These are phyloP conservation scores for Rhamnella rubrinervis DNA, from an alignment of 331 rosid species.

Conservation along the genomic window DNA sequence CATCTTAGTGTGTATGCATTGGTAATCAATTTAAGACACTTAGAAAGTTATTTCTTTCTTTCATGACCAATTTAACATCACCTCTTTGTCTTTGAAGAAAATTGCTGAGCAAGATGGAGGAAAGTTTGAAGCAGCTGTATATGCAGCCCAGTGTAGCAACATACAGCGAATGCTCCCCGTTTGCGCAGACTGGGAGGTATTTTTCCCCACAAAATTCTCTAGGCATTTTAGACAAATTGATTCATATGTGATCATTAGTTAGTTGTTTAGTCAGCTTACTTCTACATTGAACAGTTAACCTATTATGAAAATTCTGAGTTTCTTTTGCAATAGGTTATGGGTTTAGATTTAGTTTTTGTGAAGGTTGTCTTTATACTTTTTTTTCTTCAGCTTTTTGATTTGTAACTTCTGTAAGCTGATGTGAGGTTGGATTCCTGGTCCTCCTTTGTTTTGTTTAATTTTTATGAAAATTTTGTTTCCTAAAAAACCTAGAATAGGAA, in stretches of 20 bases:
- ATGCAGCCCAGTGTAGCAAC: conserved; percentile 90
- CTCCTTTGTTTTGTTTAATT: too few species aligned
- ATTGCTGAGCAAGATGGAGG: conserved; percentile 85
- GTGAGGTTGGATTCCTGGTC: too few species aligned
- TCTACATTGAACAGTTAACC: too few species aligned
- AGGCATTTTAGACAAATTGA: not conserved
- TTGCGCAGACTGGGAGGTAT: conserved; percentile 97
- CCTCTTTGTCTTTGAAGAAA: conserved; percentile 54
- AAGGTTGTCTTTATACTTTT: too few species aligned
- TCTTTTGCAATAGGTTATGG: too few species aligned
- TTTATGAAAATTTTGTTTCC: too few species aligned
- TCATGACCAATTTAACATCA: conserved; percentile 11
- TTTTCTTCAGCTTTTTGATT: too few species aligned
- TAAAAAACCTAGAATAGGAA: too few species aligned
- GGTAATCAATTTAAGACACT: not conserved
- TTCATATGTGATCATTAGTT: too few species aligned
- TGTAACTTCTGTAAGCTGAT: too few species aligned
- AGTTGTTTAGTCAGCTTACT: not conserved
- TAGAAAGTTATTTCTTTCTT: not conserved
- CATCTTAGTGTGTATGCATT: not conserved
- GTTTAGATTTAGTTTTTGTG: too few species aligned
- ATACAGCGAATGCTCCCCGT: conserved; percentile 85
- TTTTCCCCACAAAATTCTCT: conserved; percentile 9
- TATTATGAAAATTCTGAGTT: too few species aligned
- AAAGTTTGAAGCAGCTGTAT: conserved; percentile 92